phyloP scores from a whole-genome alignment of 2,329 filamentous ascomycete species.

The Tolypocladium album region DNA sequence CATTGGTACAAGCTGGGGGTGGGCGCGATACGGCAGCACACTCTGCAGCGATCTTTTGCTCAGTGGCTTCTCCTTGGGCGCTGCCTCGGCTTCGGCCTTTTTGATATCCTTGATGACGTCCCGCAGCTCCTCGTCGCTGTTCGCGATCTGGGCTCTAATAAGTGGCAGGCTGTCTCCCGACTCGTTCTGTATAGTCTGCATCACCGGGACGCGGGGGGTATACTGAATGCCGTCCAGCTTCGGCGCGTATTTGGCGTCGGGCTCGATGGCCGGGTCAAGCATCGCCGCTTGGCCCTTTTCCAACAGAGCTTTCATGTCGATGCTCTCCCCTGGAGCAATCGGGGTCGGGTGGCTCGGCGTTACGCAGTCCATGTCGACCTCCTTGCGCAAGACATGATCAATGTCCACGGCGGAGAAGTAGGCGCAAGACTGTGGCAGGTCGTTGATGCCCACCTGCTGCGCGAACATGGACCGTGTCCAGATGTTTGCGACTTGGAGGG shows the following conservation, averaged over 20 bases:
- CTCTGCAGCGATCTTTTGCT: conserved; percentile 15
- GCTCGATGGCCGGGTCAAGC: conserved; percentile 55
- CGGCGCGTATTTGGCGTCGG: conserved; percentile 41
- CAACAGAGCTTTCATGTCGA: conserved; percentile 75
- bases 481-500: conserved; percentile 83
- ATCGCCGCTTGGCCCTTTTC: conserved; percentile 57
- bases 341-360: conserved; percentile 73
- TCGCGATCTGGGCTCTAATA: conserved; percentile 75
- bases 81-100: conserved; percentile 18
- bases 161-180: conserved; percentile 45
- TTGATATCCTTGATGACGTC: conserved; percentile 56
- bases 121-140: conserved; percentile 60
- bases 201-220: conserved; percentile 62
- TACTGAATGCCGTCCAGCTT: conserved; percentile 55
- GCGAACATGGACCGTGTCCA: conserved; percentile 98
- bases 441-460: conserved; percentile 91
- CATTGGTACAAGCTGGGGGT: conserved; percentile 21
- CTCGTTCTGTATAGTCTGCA: conserved; percentile 54
- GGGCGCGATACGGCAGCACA: conserved; percentile 25
- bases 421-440: conserved; percentile 86
- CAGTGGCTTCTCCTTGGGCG: conserved; percentile 12
- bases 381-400: conserved; percentile 90
- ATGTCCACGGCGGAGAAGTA: conserved; percentile 96
- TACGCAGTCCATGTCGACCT: conserved; percentile 95
- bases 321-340: conserved; percentile 75